These are phyloP conservation scores for Coleophoma cylindrospora DNA, from an alignment of 2,329 filamentous ascomycete species.

Conservation along the genomic window DNA sequence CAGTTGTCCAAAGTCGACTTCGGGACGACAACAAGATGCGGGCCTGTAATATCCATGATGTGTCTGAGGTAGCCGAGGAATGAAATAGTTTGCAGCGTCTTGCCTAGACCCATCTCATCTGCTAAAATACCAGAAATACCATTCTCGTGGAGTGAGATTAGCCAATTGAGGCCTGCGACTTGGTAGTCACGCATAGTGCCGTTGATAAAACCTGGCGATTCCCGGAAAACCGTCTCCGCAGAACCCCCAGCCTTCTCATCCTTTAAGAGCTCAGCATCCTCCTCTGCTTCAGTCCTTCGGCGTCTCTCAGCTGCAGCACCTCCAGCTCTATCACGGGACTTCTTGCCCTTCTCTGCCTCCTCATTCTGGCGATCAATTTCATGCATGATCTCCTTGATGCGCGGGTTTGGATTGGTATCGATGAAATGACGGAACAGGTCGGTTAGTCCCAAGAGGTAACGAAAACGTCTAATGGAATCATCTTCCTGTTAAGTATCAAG, in stretches of 20 bases:
- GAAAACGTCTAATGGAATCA: constrained; percentile 89
- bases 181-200: constrained; percentile 96
- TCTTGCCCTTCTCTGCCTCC: constrained; percentile 66
- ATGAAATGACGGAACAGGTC: constrained; percentile 99
- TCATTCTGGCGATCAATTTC: constrained; percentile 93
- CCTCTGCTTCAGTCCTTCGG: constrained; percentile 92
- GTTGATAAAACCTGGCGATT: constrained; percentile 86
- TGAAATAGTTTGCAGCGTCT: constrained; percentile 95
- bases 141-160: constrained; percentile 96
- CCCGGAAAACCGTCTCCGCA: constrained; percentile 85
- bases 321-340: constrained; percentile 73
- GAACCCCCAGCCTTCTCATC: constrained; percentile 87
- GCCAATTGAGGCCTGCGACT: constrained; percentile 91
- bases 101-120: constrained; percentile 98
- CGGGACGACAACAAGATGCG: constrained; percentile 86
- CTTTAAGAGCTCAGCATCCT: constrained; percentile 83
- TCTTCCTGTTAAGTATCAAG: constrained; percentile 60
- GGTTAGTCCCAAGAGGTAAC: constrained; percentile 89
- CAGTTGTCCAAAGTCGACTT: constrained; percentile 99
- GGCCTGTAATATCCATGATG: constrained; percentile 82
- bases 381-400: constrained; percentile 86
- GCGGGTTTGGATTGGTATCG: constrained; percentile 92
- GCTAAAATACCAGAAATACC: constrained; percentile 97
- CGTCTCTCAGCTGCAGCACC: constrained; percentile 74
- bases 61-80: constrained; percentile 94